Conservation (phyloP, 441 rosid species). For the Populus hybrid region DNA sequence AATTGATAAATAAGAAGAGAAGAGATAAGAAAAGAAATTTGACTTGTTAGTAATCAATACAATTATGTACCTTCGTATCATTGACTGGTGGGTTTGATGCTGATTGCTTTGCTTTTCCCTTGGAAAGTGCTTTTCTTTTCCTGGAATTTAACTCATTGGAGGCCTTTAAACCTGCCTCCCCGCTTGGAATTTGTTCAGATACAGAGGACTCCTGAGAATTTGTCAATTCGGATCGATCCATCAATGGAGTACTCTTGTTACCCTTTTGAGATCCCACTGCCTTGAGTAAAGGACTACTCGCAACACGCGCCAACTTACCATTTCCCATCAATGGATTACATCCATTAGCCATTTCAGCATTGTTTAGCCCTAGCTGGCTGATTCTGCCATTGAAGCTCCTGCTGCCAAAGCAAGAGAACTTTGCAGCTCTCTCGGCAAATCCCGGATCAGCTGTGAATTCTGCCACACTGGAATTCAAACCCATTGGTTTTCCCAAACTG, state of each 20-base stretch:
- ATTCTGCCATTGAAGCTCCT: slow-evolving; percentile 65
- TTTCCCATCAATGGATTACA: slow-evolving; percentile 24
- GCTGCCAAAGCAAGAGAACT: slow-evolving; percentile 50
- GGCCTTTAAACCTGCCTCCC: slow-evolving; percentile 21
- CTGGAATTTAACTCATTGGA: slow-evolving; percentile 37
- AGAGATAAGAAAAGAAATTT: background rate
- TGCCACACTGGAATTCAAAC: slow-evolving; percentile 44
- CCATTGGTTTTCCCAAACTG: slow-evolving; percentile 38
- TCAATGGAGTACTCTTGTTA: slow-evolving; percentile 22
- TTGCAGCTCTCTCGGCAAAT: slow-evolving; percentile 57
- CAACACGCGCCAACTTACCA: slow-evolving; percentile 35
- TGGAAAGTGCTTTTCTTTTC: slow-evolving; percentile 62
- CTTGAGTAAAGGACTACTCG: slow-evolving; percentile 38
- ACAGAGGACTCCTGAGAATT: slow-evolving; percentile 52
- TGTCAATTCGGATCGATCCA: slow-evolving; percentile 34
- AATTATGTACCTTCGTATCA: slow-evolving; percentile 37
- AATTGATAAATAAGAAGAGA: background rate
- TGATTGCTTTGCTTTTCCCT: slow-evolving; percentile 54
- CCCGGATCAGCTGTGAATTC: slow-evolving; percentile 58
- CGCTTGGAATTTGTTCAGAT: slow-evolving; percentile 42
- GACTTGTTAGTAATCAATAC: background rate
- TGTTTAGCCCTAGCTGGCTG: slow-evolving; percentile 23
- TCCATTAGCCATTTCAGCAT: slow-evolving; percentile 24
- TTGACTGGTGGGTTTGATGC: slow-evolving; percentile 30
- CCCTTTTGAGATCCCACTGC: slow-evolving; percentile 40